These are phyloP conservation scores for Raphanus hybrid DNA, from an alignment of 441 rosid genomes.

Conservation along the genomic window DNA sequence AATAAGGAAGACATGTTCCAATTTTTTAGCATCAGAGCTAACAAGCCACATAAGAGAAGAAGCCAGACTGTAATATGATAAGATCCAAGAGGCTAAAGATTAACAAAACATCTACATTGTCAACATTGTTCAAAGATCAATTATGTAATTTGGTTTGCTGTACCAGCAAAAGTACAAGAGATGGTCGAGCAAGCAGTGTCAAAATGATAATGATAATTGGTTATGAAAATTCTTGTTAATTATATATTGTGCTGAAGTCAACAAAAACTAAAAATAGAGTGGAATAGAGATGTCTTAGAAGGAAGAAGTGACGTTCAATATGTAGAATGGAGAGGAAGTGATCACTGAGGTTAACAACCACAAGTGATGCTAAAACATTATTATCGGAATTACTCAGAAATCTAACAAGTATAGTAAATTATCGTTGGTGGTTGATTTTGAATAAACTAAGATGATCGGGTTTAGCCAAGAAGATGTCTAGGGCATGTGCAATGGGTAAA, in stretches of 20 bases:
- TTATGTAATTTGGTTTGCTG: not conserved
- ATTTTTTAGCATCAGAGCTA: not conserved
- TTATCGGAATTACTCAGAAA: no score
- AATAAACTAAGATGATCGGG: not conserved
- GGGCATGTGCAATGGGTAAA: not conserved
- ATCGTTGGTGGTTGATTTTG: not conserved
- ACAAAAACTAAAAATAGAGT: no score
- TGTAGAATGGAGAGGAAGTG: no score
- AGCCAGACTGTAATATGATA: not conserved
- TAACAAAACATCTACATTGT: not conserved
- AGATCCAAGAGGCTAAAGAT: not conserved
- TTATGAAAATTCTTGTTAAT: not conserved
- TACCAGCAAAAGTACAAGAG: conserved; percentile 1
- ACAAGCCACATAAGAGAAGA: conserved; percentile 3
- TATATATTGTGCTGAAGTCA: no score
- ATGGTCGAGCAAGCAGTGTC: not conserved
- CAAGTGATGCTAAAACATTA: no score
- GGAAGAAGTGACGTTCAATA: no score
- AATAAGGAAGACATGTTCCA: conserved; percentile 13
- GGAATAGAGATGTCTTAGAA: no score
- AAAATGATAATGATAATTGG: not conserved
- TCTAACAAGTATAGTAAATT: no score
- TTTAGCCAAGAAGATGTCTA: not conserved
- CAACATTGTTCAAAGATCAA: conserved; percentile 5
- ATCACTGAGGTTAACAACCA: no score